A percentile compares a stretch with the other conserved stretches of the same genome.
Evolutionary conservation across 1,284 basidiomycete species (phyloP).

Genomic region (Ceratobasidium sp.): DNA sequence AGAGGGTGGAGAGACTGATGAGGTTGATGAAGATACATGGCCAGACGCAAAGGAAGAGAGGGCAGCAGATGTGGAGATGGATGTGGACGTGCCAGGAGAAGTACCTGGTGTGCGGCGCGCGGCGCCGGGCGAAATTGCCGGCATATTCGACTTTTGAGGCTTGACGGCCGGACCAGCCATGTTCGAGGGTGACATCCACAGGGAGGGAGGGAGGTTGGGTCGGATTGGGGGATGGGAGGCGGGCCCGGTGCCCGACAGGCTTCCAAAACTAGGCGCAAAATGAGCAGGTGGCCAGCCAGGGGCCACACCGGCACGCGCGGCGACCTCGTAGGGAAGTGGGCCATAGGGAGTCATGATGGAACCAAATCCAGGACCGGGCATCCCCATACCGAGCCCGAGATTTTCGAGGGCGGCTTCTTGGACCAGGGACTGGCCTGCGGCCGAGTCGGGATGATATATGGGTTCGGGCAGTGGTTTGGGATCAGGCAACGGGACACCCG

Average conservation of each 20-base stretch:
- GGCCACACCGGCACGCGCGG: conserved; percentile 19
- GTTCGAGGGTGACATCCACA: conserved; percentile 77
- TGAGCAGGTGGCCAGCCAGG: conserved; percentile 18
- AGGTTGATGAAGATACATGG: conserved; percentile 54
- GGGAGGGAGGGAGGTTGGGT: conserved; percentile 66
- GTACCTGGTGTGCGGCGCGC: conserved; percentile 29
- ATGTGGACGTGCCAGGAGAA: conserved; percentile 48
- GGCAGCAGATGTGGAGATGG: conserved; percentile 61
- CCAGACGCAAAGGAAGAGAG: conserved; percentile 54
- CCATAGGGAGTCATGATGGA: conserved; percentile 38
- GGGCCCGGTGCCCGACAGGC: neutral
- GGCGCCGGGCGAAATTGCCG: neutral
- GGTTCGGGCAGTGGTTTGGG: conserved; percentile 30
- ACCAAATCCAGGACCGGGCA: conserved; percentile 5
- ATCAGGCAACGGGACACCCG: neutral
- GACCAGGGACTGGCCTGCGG: conserved; percentile 33
- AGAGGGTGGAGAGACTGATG: conserved; percentile 50
- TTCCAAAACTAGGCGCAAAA: conserved; percentile 14
- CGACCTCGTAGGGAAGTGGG: conserved; percentile 24
- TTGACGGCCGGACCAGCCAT: conserved; percentile 13
- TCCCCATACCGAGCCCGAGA: conserved; percentile 24
- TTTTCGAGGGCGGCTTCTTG: conserved; percentile 39
- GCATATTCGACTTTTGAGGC: neutral
- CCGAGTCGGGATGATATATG: conserved; percentile 33
- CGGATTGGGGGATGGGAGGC: conserved; percentile 6